Base-by-base conservation (phyloP, 176 grass and related monocot species). In the Saccharum spontaneum region DNA sequence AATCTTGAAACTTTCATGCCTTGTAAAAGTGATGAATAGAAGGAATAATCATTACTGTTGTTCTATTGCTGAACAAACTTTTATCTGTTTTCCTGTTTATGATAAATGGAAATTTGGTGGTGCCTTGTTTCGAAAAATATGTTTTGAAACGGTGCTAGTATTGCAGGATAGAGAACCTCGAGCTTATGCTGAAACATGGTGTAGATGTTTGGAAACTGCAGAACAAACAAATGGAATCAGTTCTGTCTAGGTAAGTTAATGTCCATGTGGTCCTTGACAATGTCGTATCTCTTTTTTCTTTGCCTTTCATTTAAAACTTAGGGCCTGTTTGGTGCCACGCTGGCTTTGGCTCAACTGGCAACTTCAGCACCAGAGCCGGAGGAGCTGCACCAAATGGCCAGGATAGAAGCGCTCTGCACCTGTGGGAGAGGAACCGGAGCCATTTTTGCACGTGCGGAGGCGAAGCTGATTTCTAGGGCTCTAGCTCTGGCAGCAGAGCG, bases 131-230 rank as follows among this genome's bases (percentile, higher is more conserved):
- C 2, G 0, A 23, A 60, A 23, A 60, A 60, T 60, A 23, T 60
- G 20, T 60, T 62, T 61, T 86, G 65, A 82, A 85, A 78, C 38
- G 59, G 30, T 80, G 20, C 85, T 82, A 48, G 24, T 86, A 43
- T 82, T 83, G 72, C 88, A 99, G 97, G 88, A 99, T 99, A 78
- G 97, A 99, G 82, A 99, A 99, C 86, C 87, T 99, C 65, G 97
- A 99, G 78, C 82, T 99, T 67, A 91, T 92, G 84, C 88, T 99
- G 67, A 96, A 92, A 83, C 77, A 99, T 70, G 87, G 91, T 59
- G 90, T 91, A 68, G 97, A 99, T 77, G 91, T 99, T 70, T 99
- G 94, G 93, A 99, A 99, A 82, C 90, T 92, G 22, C 67, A 94
- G 70, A 96, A 95, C 84, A 94, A 87, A 83, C 84, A 96, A 82